Evolutionary conservation across 208 protist species (phyloP), one percentile per base, ranked within the genome.

Genomic region (Naegleria gruberi): DNA sequence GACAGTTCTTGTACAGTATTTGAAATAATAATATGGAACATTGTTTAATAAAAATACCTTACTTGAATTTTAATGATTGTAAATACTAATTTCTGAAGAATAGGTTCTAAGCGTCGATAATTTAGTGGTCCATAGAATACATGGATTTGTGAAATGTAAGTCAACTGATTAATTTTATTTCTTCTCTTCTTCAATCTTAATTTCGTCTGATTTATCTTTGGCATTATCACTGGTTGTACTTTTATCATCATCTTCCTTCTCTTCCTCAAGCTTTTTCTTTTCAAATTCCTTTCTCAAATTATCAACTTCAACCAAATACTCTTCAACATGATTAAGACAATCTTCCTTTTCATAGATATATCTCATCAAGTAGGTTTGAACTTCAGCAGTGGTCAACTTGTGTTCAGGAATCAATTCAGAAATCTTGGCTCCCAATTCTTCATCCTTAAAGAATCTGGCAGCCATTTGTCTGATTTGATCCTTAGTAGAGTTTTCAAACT

Each of bases 381-480:
- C 17, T 77, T 77, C 65, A 77, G 30, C 30, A 77, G 30, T 77
- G 0, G 30, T 77, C 6, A 77, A n/a, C 34, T 77, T 77, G 7
- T 77, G 17, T 77, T 77, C 2, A 15, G 65, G 65, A 37, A 77
- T 37, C 10, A 77, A n/a, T 77, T 77, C 2, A 37, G 17, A 2
- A 77, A 77, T 77, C 26, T 65, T 65, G 2, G 51, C 30, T 37
- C 65, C 19, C 30, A 77, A 77, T 8, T 37, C 30, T 5, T 77
- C 30, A 37, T 77, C 65, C n/a, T 77, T n/a, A 77, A 37, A 98
- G 90, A 98, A 98, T 90, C 96, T 96, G 10, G 51, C 42, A 77
- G 96, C 98, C 93, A 98, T 94, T 12, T 92, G 85, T 87, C 87
- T n/a, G 0, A 96, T 89, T 91, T 99, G 97, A 30, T 92, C 74